These are phyloP conservation scores for Saccharomyces hybrid DNA, from an alignment of 1,139 yeast genomes.

Conservation along the genomic window DNA sequence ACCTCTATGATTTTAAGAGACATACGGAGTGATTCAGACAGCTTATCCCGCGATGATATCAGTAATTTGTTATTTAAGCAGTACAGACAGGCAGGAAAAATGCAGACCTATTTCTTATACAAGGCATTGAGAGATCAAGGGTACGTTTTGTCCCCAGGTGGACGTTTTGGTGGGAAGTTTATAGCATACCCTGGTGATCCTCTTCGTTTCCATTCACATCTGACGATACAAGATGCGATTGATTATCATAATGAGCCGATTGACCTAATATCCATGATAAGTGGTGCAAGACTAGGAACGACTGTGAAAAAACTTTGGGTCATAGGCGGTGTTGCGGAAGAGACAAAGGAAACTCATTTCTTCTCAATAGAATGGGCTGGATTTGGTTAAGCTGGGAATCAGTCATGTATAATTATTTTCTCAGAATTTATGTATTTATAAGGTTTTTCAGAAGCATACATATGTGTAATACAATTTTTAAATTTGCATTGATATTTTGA, in stretches of 20 bases:
- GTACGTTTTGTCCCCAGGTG: conserved; percentile 58
- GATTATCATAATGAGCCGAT: conserved; percentile 45
- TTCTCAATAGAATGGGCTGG: conserved; percentile 81
- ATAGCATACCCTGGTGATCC: conserved; percentile 96
- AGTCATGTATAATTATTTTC: neutral
- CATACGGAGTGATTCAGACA: neutral
- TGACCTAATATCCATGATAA: conserved; percentile 50
- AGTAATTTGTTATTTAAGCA: neutral
- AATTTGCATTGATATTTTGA: too few species aligned
- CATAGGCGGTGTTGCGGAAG: conserved; percentile 40
- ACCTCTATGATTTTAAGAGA: conserved; percentile 8
- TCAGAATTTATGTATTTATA: neutral
- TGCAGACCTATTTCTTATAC: conserved; percentile 16
- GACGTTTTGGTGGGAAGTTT: conserved; percentile 83
- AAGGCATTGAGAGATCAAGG: conserved; percentile 10
- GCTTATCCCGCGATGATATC: neutral
- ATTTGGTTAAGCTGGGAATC: conserved; percentile 41
- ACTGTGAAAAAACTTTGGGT: conserved; percentile 86
- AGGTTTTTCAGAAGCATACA: neutral
- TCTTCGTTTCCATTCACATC: conserved; percentile 78
- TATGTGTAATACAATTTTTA: neutral
- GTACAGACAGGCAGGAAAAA: neutral
- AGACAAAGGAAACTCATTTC: conserved; percentile 23
- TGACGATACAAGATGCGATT: conserved; percentile 50
- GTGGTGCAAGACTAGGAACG: conserved; percentile 86